These are phyloP conservation scores for Ashbya aceris DNA, from an alignment of 1,139 yeast genomes.

Conservation along the genomic window DNA sequence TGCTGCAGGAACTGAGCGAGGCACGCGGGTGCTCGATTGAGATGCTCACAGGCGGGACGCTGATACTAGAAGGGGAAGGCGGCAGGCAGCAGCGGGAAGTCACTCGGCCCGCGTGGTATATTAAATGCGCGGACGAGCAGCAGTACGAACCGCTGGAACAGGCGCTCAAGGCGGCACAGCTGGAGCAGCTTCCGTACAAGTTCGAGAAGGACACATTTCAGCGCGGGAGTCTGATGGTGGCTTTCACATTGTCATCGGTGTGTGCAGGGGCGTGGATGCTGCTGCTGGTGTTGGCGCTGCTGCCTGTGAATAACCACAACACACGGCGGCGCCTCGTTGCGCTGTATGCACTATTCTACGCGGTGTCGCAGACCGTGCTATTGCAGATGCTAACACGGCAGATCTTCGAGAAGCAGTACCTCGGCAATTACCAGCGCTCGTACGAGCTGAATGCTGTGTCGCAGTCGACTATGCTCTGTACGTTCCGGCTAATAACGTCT, in stretches of 20 bases:
- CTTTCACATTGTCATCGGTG: slow-evolving; percentile 17
- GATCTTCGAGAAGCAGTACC: slow-evolving; percentile 19
- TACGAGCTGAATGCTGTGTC: slow-evolving; percentile 11
- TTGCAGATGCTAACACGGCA: slow-evolving; percentile 11
- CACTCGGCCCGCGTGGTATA: slow-evolving; percentile 8
- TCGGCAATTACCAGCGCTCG: slow-evolving; percentile 17
- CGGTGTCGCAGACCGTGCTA: slow-evolving; percentile 17
- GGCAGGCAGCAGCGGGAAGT: not conserved
- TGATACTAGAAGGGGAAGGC: not conserved
- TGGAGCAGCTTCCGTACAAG: not conserved
- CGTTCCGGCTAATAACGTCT: slow-evolving; percentile 11
- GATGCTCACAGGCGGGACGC: slow-evolving; percentile 1
- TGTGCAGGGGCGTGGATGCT: slow-evolving; percentile 27
- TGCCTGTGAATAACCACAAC: slow-evolving; percentile 20
- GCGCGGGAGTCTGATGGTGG: slow-evolving; percentile 16
- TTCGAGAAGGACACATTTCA: slow-evolving; percentile 17
- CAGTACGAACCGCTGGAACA: not conserved
- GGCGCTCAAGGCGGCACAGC: not conserved
- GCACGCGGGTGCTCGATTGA: not conserved
- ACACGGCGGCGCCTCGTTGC: slow-evolving; percentile 16
- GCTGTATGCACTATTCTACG: slow-evolving; percentile 18
- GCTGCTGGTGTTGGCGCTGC: slow-evolving; percentile 18
- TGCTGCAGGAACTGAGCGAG: not conserved
- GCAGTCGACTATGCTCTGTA: slow-evolving; percentile 8
- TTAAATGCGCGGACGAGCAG: slow-evolving; percentile 3